Percentiles rank a stretch among this genome's conserved stretches.
Evolutionary conservation across 805 yeast genomes (phyloP).

Genomic region (Candida vartiovaarae): DNA sequence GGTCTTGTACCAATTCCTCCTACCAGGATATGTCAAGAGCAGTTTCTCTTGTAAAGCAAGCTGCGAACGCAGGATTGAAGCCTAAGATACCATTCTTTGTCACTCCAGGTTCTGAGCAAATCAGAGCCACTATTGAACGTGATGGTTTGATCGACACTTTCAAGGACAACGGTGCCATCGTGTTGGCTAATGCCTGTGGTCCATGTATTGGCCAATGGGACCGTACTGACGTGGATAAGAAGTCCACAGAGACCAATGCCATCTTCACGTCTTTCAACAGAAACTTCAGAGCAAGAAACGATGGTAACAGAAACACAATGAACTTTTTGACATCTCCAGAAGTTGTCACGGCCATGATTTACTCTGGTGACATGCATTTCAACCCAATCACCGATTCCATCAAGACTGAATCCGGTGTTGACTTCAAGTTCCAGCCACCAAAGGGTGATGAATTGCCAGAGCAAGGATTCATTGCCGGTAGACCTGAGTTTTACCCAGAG

Average conservation of each 20-base stretch:
- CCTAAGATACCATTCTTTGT: conserved; percentile 90
- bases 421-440: conserved; percentile 75
- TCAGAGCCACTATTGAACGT: conserved; percentile 93
- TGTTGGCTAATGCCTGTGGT: conserved; percentile 97
- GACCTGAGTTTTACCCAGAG: conserved; percentile 69
- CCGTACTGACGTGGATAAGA: conserved; percentile 68
- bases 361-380: conserved; percentile 87
- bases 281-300: conserved; percentile 96
- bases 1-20: conserved; percentile 97
- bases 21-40: conserved; percentile 98
- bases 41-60: conserved; percentile 83
- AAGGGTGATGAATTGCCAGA: conserved; percentile 79
- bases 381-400: conserved; percentile 89
- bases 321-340: conserved; percentile 99
- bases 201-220: conserved; percentile 99
- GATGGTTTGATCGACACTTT: conserved; percentile 84
- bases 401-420: conserved; percentile 57
- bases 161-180: conserved; percentile 82
- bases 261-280: conserved; percentile 97
- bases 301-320: conserved; percentile 96
- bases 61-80: conserved; percentile 76
- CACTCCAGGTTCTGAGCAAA: conserved; percentile 98
- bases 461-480: conserved; percentile 69
- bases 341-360: conserved; percentile 93
- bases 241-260: conserved; percentile 66